Evolutionary conservation across 495 filamentous ascomycete genomes (phyloP).

Genomic region (Hypoxylon crocopeplum): DNA sequence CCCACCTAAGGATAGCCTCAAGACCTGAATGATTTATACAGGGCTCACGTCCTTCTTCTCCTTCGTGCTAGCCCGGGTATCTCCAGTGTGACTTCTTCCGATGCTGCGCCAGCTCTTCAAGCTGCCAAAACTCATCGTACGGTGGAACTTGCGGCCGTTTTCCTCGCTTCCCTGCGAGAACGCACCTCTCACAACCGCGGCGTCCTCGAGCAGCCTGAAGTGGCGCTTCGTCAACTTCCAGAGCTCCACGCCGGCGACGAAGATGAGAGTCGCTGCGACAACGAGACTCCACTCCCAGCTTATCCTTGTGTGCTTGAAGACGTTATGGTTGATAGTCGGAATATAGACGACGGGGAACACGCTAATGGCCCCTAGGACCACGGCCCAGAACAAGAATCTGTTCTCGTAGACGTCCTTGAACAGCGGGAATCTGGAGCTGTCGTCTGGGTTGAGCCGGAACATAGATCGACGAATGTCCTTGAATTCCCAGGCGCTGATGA

Average conservation of each 20-base stretch:
- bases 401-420: conserved; percentile 73
- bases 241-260: conserved; percentile 66
- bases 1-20: too few species aligned
- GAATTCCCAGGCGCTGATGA: conserved; percentile 79
- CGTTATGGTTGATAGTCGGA: conserved; percentile 67
- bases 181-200: conserved; percentile 46
- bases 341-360: conserved; percentile 80
- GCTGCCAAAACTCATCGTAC: conserved; percentile 50
- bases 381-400: conserved; percentile 76
- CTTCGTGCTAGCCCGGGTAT: conserved; percentile 36
- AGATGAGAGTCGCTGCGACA: conserved; percentile 65
- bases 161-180: conserved; percentile 55
- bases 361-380: conserved; percentile 68
- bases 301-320: conserved; percentile 79
- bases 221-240: conserved; percentile 71
- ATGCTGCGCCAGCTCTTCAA: conserved; percentile 51
- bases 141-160: conserved; percentile 40
- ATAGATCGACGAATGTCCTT: conserved; percentile 73
- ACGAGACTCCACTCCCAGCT: conserved; percentile 76
- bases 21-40: background rate
- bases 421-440: conserved; percentile 56
- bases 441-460: conserved; percentile 70
- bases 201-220: conserved; percentile 52
- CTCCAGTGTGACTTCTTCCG: conserved; percentile 37
- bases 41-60: conserved; percentile 23